Percentiles rank a stretch among this genome's conserved stretches.
Evolutionary conservation across 192 early-diverging fungal species (phyloP).

Genomic region (Coemansia sp.): DNA sequence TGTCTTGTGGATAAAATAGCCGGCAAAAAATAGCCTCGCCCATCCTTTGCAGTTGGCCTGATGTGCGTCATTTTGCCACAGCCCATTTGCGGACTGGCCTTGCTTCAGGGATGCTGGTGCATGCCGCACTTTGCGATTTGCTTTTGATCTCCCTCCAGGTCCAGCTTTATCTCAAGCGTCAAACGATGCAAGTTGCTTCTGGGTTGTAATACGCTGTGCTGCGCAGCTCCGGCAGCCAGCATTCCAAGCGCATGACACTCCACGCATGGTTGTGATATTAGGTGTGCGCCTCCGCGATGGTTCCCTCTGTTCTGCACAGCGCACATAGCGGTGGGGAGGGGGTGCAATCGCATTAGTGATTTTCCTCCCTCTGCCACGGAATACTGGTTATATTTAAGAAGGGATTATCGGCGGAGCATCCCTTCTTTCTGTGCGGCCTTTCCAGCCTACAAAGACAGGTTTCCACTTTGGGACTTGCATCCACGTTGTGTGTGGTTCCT

Average conservation of each 20-base stretch:
- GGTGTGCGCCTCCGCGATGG: not conserved
- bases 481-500: not conserved
- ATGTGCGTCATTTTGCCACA: no score
- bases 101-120: not conserved
- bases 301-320: not conserved
- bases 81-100: not conserved
- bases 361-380: not conserved
- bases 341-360: not conserved
- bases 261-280: not conserved
- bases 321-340: not conserved
- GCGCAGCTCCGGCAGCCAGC: not conserved
- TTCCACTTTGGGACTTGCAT: constrained; percentile 12
- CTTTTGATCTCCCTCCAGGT: not conserved
- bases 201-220: not conserved
- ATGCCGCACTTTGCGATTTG: not conserved
- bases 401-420: constrained; percentile 13
- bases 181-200: not conserved
- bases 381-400: not conserved
- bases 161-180: not conserved
- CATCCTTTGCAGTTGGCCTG: not conserved
- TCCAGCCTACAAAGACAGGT: constrained; percentile 2
- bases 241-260: not conserved
- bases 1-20: not conserved
- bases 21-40: not conserved
- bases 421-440: constrained; percentile 2